Evolutionary conservation across 2,329 filamentous ascomycete genomes (phyloP), one percentile per base, ranked within the genome.

Genomic region (Samsoniella hepiali): DNA sequence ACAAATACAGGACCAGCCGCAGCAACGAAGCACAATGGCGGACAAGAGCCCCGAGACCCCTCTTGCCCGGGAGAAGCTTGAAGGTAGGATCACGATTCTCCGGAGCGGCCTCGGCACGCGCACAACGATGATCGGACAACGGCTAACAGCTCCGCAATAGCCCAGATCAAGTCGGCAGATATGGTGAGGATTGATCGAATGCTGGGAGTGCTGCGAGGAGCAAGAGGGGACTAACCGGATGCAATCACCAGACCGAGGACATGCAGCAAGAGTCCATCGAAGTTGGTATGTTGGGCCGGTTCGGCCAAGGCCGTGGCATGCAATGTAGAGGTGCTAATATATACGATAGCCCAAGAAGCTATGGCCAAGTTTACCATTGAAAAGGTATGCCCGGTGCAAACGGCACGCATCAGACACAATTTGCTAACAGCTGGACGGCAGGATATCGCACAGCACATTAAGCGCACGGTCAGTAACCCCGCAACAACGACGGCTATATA

Each of bases 191-290:
- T 32, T 7, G 84, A 77, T 82, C 55, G 63, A 63, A 34, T 60
- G 51, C 45, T 60, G 65, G 64, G n/a, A 32, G 34, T 51, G 63
- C 64, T 64, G 47, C 62, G 62, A 57, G 15, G 45, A 63, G 22
- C 45, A 44, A 51, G 63, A 60, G 65, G 34, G 60, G 49, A 67
- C 75, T 77, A 68, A 79, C 53, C 70, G 63, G 69, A 68, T 69
- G 45, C 22, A 40, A 22, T 36, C 32, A 51, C 70, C 74, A 98
- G 95, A 94, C 89, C 72, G 94, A 98, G 65, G 93, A 97, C 72
- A 97, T 99, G 95, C 93, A 97, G 74, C 87, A 91, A 72, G 94
- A 98, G 79, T 91, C 89, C 54, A 91, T 99, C 73, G 92, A 97
- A 86, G 90, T 97, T 75, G 93, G 94, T 97, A 88, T 29, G 49